These are phyloP conservation scores for Yarrowia sp. DNA, from an alignment of 805 yeast species.

Conservation along the genomic window DNA sequence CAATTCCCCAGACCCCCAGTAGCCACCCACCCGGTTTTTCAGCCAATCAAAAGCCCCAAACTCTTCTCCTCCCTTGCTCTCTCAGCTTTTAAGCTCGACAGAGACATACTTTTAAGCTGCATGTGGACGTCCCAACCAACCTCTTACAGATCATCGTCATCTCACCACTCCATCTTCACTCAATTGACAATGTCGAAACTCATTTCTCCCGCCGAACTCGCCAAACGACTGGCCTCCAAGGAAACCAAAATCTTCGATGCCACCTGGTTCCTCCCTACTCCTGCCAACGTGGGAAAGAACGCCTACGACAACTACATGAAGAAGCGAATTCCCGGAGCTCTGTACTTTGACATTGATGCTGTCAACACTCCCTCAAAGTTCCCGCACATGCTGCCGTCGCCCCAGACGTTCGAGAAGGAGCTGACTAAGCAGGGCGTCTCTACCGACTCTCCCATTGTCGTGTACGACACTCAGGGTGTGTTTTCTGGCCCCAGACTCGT, in stretches of 20 bases:
- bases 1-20: not conserved
- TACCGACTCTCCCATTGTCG: conserved; percentile 57
- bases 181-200: conserved; percentile 1
- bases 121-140: not conserved
- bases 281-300: conserved; percentile 53
- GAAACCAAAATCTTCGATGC: conserved; percentile 58
- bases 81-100: not conserved
- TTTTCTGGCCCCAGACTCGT: conserved; percentile 89
- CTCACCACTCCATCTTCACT: not conserved
- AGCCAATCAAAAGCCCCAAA: not conserved
- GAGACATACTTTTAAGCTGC: not conserved
- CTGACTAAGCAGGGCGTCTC: conserved; percentile 36
- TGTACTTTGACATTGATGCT: conserved; percentile 74
- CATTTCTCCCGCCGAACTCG: conserved; percentile 12
- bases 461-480: conserved; percentile 81
- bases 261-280: conserved; percentile 89
- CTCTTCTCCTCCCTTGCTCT: not conserved
- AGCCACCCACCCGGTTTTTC: not conserved
- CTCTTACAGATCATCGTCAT: not conserved
- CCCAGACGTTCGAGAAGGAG: conserved; percentile 51
- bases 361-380: conserved; percentile 60
- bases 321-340: conserved; percentile 62
- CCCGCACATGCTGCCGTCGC: conserved; percentile 88
- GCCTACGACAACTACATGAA: conserved; percentile 48
- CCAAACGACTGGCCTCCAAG: conserved; percentile 39